phyloP scores from a whole-genome alignment of 2,329 filamentous ascomycete species.

The Dactylonectria macrodidyma region DNA sequence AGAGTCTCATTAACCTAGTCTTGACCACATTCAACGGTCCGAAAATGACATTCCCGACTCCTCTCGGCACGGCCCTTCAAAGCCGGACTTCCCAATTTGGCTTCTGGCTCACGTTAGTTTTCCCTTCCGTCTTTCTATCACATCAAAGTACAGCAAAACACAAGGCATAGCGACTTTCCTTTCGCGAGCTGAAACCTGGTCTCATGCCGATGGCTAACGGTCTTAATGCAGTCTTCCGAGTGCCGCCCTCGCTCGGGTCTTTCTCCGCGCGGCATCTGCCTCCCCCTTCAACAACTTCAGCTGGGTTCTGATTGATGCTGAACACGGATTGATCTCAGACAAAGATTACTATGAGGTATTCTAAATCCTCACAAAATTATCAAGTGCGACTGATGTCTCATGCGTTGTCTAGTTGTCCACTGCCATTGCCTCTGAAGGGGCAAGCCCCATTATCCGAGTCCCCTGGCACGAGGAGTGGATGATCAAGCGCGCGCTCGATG shows the following conservation, averaged over 20 bases:
- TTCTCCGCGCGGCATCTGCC: constrained; percentile 16
- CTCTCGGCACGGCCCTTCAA: constrained; percentile 13
- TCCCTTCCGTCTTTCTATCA: too few relatives aligned
- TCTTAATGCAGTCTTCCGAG: constrained; percentile 14
- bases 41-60: constrained; percentile 7
- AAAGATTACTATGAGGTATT: constrained; percentile 31
- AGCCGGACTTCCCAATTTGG: constrained; percentile 11
- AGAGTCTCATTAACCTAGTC: neutral
- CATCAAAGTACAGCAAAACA: neutral
- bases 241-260: constrained; percentile 13
- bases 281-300: constrained; percentile 17
- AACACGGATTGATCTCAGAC: constrained; percentile 30
- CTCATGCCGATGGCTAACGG: neutral
- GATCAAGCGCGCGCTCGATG: constrained; percentile 30
- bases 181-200: too few relatives aligned
- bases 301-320: constrained; percentile 27
- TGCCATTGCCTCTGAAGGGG: constrained; percentile 21
- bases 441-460: constrained; percentile 25
- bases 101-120: constrained; percentile 29
- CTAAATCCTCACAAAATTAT: neutral
- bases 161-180: neutral
- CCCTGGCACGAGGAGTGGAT: constrained; percentile 29
- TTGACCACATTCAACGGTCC: neutral
- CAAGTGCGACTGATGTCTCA: neutral
- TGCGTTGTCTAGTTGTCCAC: constrained; percentile 6